Evolutionary conservation across 345 rosid genomes (phyloP).

Genomic region (Triadica sebifera): DNA sequence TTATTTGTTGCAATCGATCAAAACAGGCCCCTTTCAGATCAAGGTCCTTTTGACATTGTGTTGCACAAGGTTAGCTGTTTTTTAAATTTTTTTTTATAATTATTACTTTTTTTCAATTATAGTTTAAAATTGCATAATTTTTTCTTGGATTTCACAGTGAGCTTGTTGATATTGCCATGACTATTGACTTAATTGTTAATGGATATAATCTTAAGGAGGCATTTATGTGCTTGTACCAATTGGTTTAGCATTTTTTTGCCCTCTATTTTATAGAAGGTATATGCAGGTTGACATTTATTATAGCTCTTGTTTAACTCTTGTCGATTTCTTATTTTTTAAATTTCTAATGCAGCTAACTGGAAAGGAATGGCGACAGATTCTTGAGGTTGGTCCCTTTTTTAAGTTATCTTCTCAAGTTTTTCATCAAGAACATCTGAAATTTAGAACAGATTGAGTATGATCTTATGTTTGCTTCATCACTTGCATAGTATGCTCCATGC

Average conservation of each 20-base stretch:
- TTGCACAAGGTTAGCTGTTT: conserved; percentile 58
- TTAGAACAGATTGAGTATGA: conserved; percentile 4
- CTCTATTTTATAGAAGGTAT: neutral
- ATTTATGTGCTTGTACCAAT: neutral
- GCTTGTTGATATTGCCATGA: neutral
- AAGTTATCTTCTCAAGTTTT: conserved; percentile 4
- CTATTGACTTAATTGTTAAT: neutral
- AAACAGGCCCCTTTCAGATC: conserved; percentile 65
- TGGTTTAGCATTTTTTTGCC: neutral
- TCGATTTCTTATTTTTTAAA: conserved; percentile 3
- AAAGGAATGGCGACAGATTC: conserved; percentile 74
- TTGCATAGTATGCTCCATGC: neutral
- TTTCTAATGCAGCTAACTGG: conserved; percentile 50
- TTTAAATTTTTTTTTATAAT: neutral
- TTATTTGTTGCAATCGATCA: conserved; percentile 72
- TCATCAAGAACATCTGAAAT: neutral
- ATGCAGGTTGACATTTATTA: neutral
- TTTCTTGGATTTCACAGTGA: neutral
- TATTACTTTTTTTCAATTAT: neutral
- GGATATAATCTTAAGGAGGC: neutral
- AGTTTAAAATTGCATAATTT: neutral
- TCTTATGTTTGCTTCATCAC: conserved; percentile 5
- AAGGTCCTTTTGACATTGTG: conserved; percentile 80
- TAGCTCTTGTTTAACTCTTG: neutral
- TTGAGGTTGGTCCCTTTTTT: conserved; percentile 52